Evolutionary conservation across 495 filamentous ascomycete genomes (phyloP).

Genomic region (Aspergillus campestris): DNA sequence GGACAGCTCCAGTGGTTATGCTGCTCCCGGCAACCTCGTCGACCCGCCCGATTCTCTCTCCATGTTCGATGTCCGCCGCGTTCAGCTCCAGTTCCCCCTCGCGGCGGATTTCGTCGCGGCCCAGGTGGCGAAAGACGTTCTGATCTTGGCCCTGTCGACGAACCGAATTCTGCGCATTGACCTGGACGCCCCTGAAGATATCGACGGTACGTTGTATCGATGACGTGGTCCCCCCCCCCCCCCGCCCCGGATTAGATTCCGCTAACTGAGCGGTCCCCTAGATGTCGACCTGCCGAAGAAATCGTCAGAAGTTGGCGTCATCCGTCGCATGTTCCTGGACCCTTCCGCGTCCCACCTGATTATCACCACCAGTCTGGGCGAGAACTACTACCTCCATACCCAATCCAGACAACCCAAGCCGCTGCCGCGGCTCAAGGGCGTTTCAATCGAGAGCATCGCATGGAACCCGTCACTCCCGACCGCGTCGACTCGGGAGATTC

Average conservation of each 20-base stretch:
- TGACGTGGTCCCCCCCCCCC: background rate
- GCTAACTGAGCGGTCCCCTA: constrained; percentile 24
- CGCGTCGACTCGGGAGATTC: constrained; percentile 89
- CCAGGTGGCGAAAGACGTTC: constrained; percentile 94
- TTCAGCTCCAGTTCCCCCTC: constrained; percentile 84
- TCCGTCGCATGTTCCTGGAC: constrained; percentile 92
- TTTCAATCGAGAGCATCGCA: constrained; percentile 78
- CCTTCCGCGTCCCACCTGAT: constrained; percentile 92
- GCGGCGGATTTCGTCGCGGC: constrained; percentile 92
- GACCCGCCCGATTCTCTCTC: constrained; percentile 61
- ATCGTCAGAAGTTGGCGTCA: constrained; percentile 78
- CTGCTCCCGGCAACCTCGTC: constrained; percentile 43
- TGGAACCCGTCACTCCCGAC: constrained; percentile 98
- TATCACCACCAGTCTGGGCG: constrained; percentile 80
- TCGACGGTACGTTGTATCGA: constrained; percentile 60
- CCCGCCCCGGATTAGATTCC: too few species aligned
- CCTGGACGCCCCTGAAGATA: constrained; percentile 84
- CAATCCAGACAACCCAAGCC: constrained; percentile 82
- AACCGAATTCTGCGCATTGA: constrained; percentile 89
- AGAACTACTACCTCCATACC: constrained; percentile 96
- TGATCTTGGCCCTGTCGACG: constrained; percentile 81
- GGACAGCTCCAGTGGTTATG: constrained; percentile 45
- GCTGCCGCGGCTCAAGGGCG: constrained; percentile 73
- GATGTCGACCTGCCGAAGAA: constrained; percentile 98
- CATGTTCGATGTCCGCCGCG: constrained; percentile 87